Base-by-base conservation (phyloP, 2,329 filamentous ascomycete genomes). In the Nemania serpens region DNA sequence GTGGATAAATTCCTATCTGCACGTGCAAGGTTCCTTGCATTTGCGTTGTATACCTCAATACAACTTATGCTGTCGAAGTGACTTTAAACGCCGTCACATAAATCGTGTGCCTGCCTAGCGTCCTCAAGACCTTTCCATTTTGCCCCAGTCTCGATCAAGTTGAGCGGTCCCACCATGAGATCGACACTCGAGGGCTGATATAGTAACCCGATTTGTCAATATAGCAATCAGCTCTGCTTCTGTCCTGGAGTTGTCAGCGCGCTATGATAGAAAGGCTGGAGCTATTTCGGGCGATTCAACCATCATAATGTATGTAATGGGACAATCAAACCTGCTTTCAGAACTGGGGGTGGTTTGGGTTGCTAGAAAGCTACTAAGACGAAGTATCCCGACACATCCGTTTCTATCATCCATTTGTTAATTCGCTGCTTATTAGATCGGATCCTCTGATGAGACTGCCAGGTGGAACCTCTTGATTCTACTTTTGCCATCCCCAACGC, bases 11-110 rank as follows among this genome's bases (percentile, higher is more conserved):
- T 56, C 56, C 34, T 47, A 41, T 52, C 58, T 61, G 52, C 48
- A 51, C 9, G 58, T 52, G 53, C 58, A 61, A 48, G 58, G 58
- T 56, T 61, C 52, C 34, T 57, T 48, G 52, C 53, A 57, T 57
- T 15, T 50, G 39, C 58, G 42, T 58, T 22, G n/a, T 43, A 57
- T 48, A 52, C 33, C 41, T 41, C 47, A 47, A 61, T 53, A 20
- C 47, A 42, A 47, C 49, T 46, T 39, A 47, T 42, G n/a, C 51
- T 45, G 17, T 29, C 50, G 33, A 34, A 49, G 50, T 34, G 45
- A 49, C 51, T 45, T 59, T 45, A 46, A 22, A 46, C 46, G 33
- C 50, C 34, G 42, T 49, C 47, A 47, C 52, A 33, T 49, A 42
- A 41, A 42, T 57, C 47, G 18, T 42, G 47, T 51, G 48, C 29